Conservation (phyloP, 2,329 filamentous ascomycete species). For the Cladophialophora exuberans region DNA sequence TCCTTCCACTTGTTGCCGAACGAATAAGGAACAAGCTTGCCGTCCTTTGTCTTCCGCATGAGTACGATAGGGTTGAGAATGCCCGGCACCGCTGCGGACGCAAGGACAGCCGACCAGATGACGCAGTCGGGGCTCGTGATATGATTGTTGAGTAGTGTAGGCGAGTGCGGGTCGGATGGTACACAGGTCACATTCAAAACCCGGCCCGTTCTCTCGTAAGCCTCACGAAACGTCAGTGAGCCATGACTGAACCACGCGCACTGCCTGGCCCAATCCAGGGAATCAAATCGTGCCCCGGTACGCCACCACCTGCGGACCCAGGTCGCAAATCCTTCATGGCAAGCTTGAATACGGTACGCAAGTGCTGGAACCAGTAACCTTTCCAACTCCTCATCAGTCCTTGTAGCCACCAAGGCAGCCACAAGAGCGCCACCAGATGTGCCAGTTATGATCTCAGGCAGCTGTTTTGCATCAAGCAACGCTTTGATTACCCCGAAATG, state of each 20-base stretch:
- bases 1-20: slow-evolving; percentile 99
- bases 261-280: slow-evolving; percentile 83
- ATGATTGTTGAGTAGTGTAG: slow-evolving; percentile 90
- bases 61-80: slow-evolving; percentile 94
- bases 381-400: slow-evolving; percentile 89
- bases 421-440: slow-evolving; percentile 93
- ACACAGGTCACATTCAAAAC: slow-evolving; percentile 96
- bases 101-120: slow-evolving; percentile 95
- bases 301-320: slow-evolving; percentile 88
- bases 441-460: slow-evolving; percentile 94
- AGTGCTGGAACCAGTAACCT: slow-evolving; percentile 82
- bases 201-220: slow-evolving; percentile 88
- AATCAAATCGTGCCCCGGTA: slow-evolving; percentile 92
- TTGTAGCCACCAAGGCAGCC: slow-evolving; percentile 81
- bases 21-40: slow-evolving; percentile 81
- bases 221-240: slow-evolving; percentile 91
- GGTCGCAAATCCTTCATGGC: slow-evolving; percentile 72
- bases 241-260: slow-evolving; percentile 90
- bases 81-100: slow-evolving; percentile 91
- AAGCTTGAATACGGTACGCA: slow-evolving; percentile 82
- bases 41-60: slow-evolving; percentile 81
- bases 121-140: slow-evolving; percentile 95
- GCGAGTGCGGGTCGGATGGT: slow-evolving; percentile 91
- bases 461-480: slow-evolving; percentile 78
- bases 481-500: slow-evolving; percentile 93